A percentile compares a stretch with the other conserved stretches of the same genome.
Evolutionary conservation across 306 rosid species (phyloP).

Genomic region (Cucumis cinereus): DNA sequence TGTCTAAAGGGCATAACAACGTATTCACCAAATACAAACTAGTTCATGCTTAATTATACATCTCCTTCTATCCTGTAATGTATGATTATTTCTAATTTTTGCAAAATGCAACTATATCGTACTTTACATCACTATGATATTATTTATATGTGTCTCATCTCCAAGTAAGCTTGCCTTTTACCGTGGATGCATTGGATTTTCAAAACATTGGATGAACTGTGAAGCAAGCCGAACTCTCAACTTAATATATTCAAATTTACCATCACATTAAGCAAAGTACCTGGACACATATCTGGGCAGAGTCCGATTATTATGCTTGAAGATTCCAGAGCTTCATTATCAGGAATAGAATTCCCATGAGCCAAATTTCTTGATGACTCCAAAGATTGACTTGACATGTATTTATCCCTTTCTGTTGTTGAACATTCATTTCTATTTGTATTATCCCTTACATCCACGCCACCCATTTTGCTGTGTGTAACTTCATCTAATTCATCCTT

Average conservation of each 20-base stretch:
- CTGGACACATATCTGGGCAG: conserved; percentile 98
- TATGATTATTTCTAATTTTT: not conserved
- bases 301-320: conserved; percentile 57
- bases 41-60: not conserved
- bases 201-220: not conserved
- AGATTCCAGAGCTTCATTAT: conserved; percentile 37
- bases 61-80: not conserved
- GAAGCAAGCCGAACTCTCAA: conserved; percentile 4
- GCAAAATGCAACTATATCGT: not conserved
- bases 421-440: conserved; percentile 24
- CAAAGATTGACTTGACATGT: conserved; percentile 20
- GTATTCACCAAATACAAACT: not conserved
- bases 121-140: not conserved
- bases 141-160: not conserved
- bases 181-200: not conserved
- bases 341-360: conserved; percentile 27
- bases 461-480: conserved; percentile 30
- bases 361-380: conserved; percentile 34
- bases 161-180: not conserved
- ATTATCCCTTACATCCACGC: conserved; percentile 28
- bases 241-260: not conserved
- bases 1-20: not conserved
- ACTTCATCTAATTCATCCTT: conserved; percentile 57
- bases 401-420: conserved; percentile 27
- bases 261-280: conserved; percentile 31